These are phyloP conservation scores for Abrus precatorius DNA, from an alignment of 306 rosid species.

Conservation along the genomic window DNA sequence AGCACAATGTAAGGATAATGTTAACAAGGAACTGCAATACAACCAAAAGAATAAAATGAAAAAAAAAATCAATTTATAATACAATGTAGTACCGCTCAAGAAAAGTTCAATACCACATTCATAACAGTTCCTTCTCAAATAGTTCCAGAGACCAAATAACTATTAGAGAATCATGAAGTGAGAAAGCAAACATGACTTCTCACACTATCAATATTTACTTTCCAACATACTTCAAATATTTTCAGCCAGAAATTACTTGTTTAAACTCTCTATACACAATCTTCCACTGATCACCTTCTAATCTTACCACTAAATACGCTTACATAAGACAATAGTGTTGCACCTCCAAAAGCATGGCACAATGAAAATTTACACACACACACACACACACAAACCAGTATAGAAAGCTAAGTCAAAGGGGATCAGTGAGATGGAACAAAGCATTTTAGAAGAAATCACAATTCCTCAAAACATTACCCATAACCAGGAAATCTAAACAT, in stretches of 20 bases:
- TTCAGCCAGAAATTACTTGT: neutral
- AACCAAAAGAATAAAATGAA: neutral
- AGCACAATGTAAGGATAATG: neutral
- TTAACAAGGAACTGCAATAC: neutral
- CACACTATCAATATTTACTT: neutral
- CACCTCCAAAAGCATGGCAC: neutral
- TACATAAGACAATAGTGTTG: neutral
- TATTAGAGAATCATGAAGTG: neutral
- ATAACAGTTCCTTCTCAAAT: slow-evolving; percentile 3
- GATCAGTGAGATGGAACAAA: neutral
- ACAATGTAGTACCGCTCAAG: neutral
- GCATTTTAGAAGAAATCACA: neutral
- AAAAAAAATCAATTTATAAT: neutral
- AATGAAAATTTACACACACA: neutral
- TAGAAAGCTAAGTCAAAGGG: neutral
- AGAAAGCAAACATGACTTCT: neutral
- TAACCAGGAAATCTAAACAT: neutral
- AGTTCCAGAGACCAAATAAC: neutral
- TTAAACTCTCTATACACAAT: slow-evolving; percentile 8
- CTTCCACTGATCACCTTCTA: neutral
- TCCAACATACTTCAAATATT: slow-evolving; percentile 11
- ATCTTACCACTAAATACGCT: neutral
- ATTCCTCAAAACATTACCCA: slow-evolving; percentile 13
- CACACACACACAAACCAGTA: neutral
- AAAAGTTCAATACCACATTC: neutral